phyloP scores from a whole-genome alignment of 129 eudicot genomes.

The Mikania micrantha region DNA sequence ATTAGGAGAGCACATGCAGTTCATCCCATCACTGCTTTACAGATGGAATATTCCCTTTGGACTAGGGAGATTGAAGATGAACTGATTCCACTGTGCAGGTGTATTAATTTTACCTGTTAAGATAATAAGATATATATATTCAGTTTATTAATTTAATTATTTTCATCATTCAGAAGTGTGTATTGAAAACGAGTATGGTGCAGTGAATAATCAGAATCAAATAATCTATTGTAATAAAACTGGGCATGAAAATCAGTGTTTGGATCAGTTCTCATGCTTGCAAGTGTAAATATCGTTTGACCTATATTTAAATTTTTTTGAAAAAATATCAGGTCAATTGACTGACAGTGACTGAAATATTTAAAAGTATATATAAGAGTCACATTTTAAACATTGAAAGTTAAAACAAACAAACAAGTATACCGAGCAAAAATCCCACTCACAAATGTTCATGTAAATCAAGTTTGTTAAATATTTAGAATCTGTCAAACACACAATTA shows the following conservation, averaged over 20 bases:
- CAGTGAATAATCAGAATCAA: not conserved
- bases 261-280: too few species aligned
- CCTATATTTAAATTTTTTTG: not conserved
- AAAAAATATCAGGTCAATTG: not conserved
- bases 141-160: not conserved
- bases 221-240: not conserved
- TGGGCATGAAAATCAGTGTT: not conserved
- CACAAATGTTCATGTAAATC: not conserved
- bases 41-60: constrained; percentile 82
- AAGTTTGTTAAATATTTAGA: not conserved
- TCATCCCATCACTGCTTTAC: constrained; percentile 64
- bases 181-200: not conserved
- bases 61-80: constrained; percentile 71
- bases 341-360: not conserved
- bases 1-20: constrained; percentile 66
- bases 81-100: constrained; percentile 65
- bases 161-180: not conserved
- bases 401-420: too few species aligned
- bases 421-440: too few species aligned
- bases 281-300: too few species aligned
- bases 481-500: not conserved
- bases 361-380: not conserved
- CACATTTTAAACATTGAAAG: not conserved
- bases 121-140: not conserved
- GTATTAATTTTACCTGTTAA: constrained; percentile 1